A percentile compares a stretch with the other conserved stretches of the same genome.
Conservation (phyloP, 352 stramenopile genomes). For the Phytophthora sansomeana region DNA sequence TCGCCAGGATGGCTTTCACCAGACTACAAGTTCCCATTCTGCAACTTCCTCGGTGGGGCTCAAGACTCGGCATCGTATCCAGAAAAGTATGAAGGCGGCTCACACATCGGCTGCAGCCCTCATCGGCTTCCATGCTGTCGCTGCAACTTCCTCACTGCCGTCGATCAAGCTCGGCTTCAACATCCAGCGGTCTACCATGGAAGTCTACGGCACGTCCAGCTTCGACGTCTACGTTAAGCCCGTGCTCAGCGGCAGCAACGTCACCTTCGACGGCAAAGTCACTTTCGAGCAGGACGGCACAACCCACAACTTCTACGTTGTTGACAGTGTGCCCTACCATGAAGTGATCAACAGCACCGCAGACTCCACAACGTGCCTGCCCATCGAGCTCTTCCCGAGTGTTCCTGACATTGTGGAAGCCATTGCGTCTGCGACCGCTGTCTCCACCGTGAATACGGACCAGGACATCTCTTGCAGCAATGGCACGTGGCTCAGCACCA, state of each 20-base stretch:
- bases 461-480: slow-evolving; percentile 53
- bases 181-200: slow-evolving; percentile 62
- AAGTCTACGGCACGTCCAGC: slow-evolving; percentile 49
- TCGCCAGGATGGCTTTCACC: slow-evolving; percentile 29
- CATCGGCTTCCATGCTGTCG: slow-evolving; percentile 14
- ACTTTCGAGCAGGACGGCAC: slow-evolving; percentile 42
- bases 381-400: slow-evolving; percentile 36
- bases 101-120: neutral
- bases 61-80: slow-evolving; percentile 13
- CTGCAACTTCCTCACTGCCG: slow-evolving; percentile 31
- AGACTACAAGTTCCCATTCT: slow-evolving; percentile 19
- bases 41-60: slow-evolving; percentile 15
- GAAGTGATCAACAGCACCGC: slow-evolving; percentile 29
- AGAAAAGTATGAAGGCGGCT: slow-evolving; percentile 19
- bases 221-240: slow-evolving; percentile 59
- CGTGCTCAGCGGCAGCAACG: slow-evolving; percentile 30
- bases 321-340: slow-evolving; percentile 50
- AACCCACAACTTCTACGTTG: slow-evolving; percentile 51
- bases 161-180: slow-evolving; percentile 52
- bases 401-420: slow-evolving; percentile 42
- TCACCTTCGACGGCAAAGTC: slow-evolving; percentile 52
- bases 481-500: slow-evolving; percentile 47
- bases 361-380: slow-evolving; percentile 35
- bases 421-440: slow-evolving; percentile 37
- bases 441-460: slow-evolving; percentile 45